A percentile compares a stretch with the other conserved stretches of the same genome.
Conservation (phyloP, 139 green algal genomes). For the Trebouxia sp. region DNA sequence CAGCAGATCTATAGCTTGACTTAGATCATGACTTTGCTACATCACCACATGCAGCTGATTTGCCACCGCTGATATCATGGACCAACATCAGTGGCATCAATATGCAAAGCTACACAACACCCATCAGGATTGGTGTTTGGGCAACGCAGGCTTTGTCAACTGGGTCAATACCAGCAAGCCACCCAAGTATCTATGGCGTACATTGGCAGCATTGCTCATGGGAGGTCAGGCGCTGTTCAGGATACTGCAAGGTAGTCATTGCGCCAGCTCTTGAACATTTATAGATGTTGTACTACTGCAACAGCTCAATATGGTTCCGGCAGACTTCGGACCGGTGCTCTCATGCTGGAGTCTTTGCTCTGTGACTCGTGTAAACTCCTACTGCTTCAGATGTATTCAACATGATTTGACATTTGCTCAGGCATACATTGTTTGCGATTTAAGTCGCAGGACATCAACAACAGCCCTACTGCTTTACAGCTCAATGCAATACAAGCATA, state of each 20-base stretch:
- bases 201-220: conserved; percentile 75
- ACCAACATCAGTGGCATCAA: too few species aligned
- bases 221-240: conserved; percentile 78
- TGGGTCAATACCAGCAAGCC: conserved; percentile 44
- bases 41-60: too few species aligned
- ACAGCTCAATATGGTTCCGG: background rate
- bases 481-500: too few species aligned
- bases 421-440: background rate
- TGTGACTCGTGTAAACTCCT: background rate
- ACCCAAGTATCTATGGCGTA: conserved; percentile 81
- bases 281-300: too few species aligned
- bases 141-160: conserved; percentile 27
- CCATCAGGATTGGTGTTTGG: too few species aligned
- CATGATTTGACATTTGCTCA: background rate
- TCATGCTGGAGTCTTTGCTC: background rate
- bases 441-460: background rate
- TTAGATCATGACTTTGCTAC: too few species aligned
- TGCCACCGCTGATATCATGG: too few species aligned
- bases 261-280: too few species aligned
- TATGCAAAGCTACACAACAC: too few species aligned
- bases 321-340: too few species aligned
- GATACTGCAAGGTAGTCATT: conserved; percentile 70
- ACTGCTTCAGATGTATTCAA: background rate
- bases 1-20: too few species aligned
- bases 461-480: background rate